Evolutionary conservation across 2,329 filamentous ascomycete genomes (phyloP).

Genomic region (Cladosporium sp.): DNA sequence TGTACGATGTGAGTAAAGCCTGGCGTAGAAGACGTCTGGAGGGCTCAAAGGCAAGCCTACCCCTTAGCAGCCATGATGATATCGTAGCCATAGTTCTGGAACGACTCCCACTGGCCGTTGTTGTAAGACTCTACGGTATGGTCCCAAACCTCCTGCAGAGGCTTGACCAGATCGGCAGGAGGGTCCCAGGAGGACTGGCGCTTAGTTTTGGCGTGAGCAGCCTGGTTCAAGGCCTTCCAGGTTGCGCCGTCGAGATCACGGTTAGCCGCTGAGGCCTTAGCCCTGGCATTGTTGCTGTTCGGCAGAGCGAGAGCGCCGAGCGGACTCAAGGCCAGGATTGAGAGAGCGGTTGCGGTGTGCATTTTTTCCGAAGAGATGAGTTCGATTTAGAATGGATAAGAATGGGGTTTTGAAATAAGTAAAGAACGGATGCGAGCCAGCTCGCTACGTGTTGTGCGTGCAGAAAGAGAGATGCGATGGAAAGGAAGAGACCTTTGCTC

Average conservation of each 20-base stretch:
- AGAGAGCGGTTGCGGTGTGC: constrained; percentile 4
- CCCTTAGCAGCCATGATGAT: constrained; percentile 8
- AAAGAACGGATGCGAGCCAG: constrained; percentile 8
- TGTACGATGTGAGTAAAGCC: neutral
- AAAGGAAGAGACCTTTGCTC: neutral
- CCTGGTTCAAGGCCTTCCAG: neutral
- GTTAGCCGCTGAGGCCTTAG: neutral
- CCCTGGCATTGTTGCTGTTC: neutral
- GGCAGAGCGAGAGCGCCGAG: constrained; percentile 4
- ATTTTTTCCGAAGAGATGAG: neutral
- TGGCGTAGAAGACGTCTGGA: too few species aligned
- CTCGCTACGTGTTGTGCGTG: neutral
- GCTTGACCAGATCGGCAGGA: constrained; percentile 3
- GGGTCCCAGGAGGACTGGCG: constrained; percentile 9
- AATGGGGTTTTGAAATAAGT: neutral
- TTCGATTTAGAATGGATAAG: neutral
- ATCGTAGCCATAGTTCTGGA: constrained; percentile 11
- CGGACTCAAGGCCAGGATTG: constrained; percentile 1
- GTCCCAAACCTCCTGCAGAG: constrained; percentile 6
- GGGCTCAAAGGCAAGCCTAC: neutral
- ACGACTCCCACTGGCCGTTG: constrained; percentile 6
- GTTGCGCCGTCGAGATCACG: constrained; percentile 6
- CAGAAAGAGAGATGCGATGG: neutral
- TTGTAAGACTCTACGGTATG: constrained; percentile 7
- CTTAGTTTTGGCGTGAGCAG: neutral